Base-by-base conservation (phyloP, 495 filamentous ascomycete genomes). In the Neurospora sp. region DNA sequence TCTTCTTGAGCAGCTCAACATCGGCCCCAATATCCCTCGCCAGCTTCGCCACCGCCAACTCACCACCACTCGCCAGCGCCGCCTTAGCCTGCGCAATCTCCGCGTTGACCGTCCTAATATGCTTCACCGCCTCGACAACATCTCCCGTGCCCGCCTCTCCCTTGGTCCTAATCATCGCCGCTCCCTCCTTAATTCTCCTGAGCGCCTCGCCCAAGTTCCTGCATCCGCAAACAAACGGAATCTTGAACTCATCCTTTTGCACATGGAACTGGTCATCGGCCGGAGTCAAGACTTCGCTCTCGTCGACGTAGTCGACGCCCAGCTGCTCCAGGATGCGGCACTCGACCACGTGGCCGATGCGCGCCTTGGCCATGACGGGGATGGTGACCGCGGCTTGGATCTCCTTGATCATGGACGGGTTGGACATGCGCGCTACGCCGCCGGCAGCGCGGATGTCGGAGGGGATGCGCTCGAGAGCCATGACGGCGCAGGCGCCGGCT, bases 141-240 rank as follows among this genome's bases (percentile, higher is more conserved):
- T 99, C 96, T 54, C 96, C 96, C n/a, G 96, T 99, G 69, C 96
- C 96, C 42, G 96, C 96, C 83, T 99, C 96, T 48, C 96, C 96
- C 87, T 99, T 99, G 73, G 96, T 99, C 74, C 96, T 90, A 84
- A 99, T 98, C 96, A 99, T 98, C 40, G 96, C 95, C 17, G 96
- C 96, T 71, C 96, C 96, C 83, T 99, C 96, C 73, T 88, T 89
- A 80, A 99, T 97, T 62, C 96, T 89, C 62, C 96, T 87, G 74
- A 99, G 88, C 43, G 96, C 96, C 85, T 99, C 96, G 69, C 94
- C 94, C 17, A 99, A 85, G 86, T 97, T 96, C 70, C 96, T 89
- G 86, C 96, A 99, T 42, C 96, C 96, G 81, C 96, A 99, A 70
- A 99, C 96, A 83, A 99, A 99, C 72, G 96, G 96, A 59, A 91